Conservation (phyloP, 2,329 filamentous ascomycete genomes). For the Hymenoscyphus salicellus region DNA sequence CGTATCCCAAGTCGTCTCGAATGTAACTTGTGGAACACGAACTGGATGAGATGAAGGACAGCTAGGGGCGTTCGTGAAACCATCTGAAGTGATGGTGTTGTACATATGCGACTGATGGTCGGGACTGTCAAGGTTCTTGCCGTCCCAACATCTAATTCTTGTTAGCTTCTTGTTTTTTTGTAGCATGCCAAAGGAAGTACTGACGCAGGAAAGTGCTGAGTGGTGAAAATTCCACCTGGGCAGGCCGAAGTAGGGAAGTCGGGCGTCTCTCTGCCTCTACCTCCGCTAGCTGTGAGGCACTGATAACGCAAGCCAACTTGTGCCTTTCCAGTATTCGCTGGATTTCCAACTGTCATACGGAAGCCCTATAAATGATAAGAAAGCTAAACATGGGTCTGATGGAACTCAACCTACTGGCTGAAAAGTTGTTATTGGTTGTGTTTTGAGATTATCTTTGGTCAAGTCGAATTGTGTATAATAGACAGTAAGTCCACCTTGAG, state of each 20-base stretch:
- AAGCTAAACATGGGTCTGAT: neutral
- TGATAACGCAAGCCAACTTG: constrained; percentile 18
- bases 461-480: constrained; percentile 22
- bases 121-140: constrained; percentile 21
- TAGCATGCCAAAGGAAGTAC: neutral
- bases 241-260: constrained; percentile 27
- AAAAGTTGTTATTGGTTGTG: constrained; percentile 19
- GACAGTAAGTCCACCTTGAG: constrained; percentile 21
- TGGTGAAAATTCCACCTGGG: constrained; percentile 35
- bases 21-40: constrained; percentile 48
- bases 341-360: constrained; percentile 25
- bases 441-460: constrained; percentile 15
- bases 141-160: constrained; percentile 25
- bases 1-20: constrained; percentile 48
- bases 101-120: constrained; percentile 27
- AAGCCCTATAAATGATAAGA: constrained; percentile 20
- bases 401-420: constrained; percentile 17
- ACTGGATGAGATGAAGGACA: constrained; percentile 39
- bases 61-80: constrained; percentile 19
- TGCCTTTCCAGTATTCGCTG: constrained; percentile 8
- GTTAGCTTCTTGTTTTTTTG: constrained; percentile 5
- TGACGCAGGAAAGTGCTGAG: constrained; percentile 33
- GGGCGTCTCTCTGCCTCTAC: constrained; percentile 13
- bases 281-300: constrained; percentile 12
- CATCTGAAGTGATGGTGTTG: constrained; percentile 28